Base-by-base conservation (phyloP, 1,139 yeast genomes). In the Yamadazyma conglobata region DNA sequence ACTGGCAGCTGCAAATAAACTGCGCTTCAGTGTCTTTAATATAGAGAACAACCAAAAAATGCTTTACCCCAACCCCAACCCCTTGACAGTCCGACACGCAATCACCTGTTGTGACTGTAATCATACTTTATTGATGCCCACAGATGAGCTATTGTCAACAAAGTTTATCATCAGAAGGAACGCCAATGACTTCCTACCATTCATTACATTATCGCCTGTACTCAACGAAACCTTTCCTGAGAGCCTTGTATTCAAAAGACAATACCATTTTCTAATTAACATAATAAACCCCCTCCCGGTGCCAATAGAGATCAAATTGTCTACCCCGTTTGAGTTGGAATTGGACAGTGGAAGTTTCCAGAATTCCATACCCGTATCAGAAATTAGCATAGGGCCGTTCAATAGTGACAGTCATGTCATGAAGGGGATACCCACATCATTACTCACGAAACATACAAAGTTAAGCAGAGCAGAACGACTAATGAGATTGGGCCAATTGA, bases 171-270 rank as follows among this genome's bases (percentile, higher is more conserved):
- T 47, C 14, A 57, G 54, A 35, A 61, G 57, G 46, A 53, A 56
- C 35, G 70, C 70, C 3, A 40, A 54, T 9, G 71, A 65, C 22
- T 53, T 47, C 18, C 28, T 64, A 31, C 72, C 72, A 4, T 33
- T 44, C 3, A 30, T 60, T 2, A 45, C 43, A 10, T 5, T 42
- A 9, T 27, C 42, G 5, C 39, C 46, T 7, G 17, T 29, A 13
- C 18, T 37, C 4, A 30, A 29, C 15, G 27, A 38, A 19, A 4
- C 10, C 5, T 23, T 37, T 12, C 46, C 44, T 3, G n/a, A 6
- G 3, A 7, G 47, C 1, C 32, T 46, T 18, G 31, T 34, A 12
- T 21, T 46, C 21, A 34, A 34, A 10, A 32, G 30, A 26, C 27
- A 33, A 22, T 42, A 43, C 27, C 37, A 40, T 2, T 51, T 59